Evolutionary conservation across 1,139 yeast species (phyloP), one percentile per base, ranked within the genome.

Genomic region (Hyphopichia fennica): DNA sequence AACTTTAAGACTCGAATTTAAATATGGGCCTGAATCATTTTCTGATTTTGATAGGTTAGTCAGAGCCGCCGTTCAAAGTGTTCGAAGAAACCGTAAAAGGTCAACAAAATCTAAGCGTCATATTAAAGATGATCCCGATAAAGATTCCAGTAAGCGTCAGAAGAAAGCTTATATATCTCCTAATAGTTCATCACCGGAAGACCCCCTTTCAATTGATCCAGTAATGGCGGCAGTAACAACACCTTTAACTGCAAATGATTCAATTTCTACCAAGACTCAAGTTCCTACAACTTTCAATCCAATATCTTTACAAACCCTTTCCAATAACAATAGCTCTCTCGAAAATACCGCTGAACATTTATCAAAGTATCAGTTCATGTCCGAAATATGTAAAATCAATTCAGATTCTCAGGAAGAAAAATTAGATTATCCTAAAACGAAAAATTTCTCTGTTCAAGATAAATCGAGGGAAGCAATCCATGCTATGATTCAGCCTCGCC

Each of bases 11-110:
- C 67, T 71, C 2, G 98, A 93, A 65, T 93, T 88, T 56, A 79
- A 81, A 14, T 91, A 84, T 58, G 78, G 83, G 1, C 65, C 63
- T 8, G 77, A 76, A 3, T 71, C 78, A 23, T 66, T 81, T 31
- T 66, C 71, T 1, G 98, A 91, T 52, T 91, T 93, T 59, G 96
- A 90, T 60, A 86, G 85, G 60, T 75, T 93, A 35, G 97, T 93
- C 0, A 71, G 96, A 28, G 96, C 96, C 2, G 98, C 96, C 0
- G 85, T 93, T 22, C 99, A 93, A 48, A 70, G 77, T 47, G 79
- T 71, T 2, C 50, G 79, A 37, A 54, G 79, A 40, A 74, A 74
- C 49, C 52, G 79, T 18, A 74, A 74, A 46, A 48, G 79, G 42
- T 64, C 72, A 15, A 60, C 69, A 28, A 67, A 71, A 45, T 49